phyloP scores from a whole-genome alignment of 805 yeast species.

The Zygosaccharomyces siamensis region DNA sequence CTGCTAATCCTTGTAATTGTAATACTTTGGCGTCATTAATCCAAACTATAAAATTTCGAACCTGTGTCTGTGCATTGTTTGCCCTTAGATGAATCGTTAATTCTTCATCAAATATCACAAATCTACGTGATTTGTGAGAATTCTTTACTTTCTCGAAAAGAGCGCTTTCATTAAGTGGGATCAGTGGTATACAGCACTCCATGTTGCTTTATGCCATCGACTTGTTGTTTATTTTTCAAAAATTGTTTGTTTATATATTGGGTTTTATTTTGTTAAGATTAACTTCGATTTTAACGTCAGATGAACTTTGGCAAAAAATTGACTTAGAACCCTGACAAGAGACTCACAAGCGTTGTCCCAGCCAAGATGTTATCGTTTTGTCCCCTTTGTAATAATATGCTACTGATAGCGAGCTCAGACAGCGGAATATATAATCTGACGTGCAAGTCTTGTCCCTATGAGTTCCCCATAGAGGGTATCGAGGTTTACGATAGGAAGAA shows the following conservation, averaged over 20 bases:
- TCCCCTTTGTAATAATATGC: slow-evolving; percentile 91
- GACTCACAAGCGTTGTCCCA: not conserved
- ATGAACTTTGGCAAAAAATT: not conserved
- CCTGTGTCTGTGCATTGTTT: slow-evolving; percentile 5
- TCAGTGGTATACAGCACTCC: slow-evolving; percentile 26
- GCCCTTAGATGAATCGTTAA: slow-evolving; percentile 16
- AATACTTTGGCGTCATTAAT: slow-evolving; percentile 31
- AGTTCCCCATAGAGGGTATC: slow-evolving; percentile 78
- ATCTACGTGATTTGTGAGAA: slow-evolving; percentile 21
- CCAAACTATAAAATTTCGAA: slow-evolving; percentile 18
- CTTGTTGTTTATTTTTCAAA: not conserved
- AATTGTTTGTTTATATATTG: not conserved
- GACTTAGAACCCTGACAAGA: not conserved
- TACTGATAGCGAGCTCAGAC: slow-evolving; percentile 59
- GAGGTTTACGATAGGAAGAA: slow-evolving; percentile 81
- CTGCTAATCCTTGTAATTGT: slow-evolving; percentile 6
- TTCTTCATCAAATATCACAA: slow-evolving; percentile 32
- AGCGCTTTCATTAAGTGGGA: slow-evolving; percentile 4
- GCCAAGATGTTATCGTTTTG: slow-evolving; percentile 83
- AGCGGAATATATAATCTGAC: slow-evolving; percentile 62
- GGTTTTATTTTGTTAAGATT: not conserved
- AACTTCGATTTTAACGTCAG: not conserved
- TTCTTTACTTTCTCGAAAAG: slow-evolving; percentile 9
- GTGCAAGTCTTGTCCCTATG: slow-evolving; percentile 94
- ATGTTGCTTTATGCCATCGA: slow-evolving; percentile 7